Conservation (phyloP, 768 basidiomycete species). For the Obba rivulosa region DNA sequence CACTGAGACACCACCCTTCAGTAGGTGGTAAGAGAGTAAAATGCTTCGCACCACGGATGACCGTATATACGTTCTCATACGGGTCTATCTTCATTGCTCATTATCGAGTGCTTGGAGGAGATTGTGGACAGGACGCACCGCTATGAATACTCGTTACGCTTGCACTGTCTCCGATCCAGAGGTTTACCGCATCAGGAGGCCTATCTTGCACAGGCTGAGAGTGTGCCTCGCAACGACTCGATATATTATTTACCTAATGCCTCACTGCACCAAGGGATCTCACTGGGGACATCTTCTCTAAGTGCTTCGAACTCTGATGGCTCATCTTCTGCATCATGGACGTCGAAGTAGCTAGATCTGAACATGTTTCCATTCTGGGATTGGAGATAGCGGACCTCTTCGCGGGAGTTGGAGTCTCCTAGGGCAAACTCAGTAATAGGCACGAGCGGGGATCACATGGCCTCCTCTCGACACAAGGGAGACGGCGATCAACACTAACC, state of each 20-base stretch:
- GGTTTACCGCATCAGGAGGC: conserved; percentile 82
- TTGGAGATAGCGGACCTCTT: conserved; percentile 68
- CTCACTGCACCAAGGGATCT: conserved; percentile 71
- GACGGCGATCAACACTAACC: conserved; percentile 22
- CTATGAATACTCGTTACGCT: conserved; percentile 86
- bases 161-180: conserved; percentile 81
- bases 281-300: conserved; percentile 58
- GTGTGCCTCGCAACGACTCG: no score
- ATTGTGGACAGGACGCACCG: conserved; percentile 40
- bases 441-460: no score
- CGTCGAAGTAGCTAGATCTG: conserved; percentile 37
- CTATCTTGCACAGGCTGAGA: conserved; percentile 33
- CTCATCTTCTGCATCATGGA: conserved; percentile 20
- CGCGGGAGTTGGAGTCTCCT: conserved; percentile 12
- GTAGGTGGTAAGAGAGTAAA: conserved; percentile 86
- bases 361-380: conserved; percentile 91
- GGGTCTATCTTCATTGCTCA: conserved; percentile 46
- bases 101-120: not conserved
- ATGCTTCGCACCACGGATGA: conserved; percentile 77
- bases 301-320: conserved; percentile 59
- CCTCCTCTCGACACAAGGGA: not conserved
- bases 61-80: conserved; percentile 91
- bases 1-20: conserved; percentile 80
- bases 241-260: conserved; percentile 58
- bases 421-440: not conserved